A percentile compares a stretch with the other conserved stretches of the same genome.
phyloP scores from a whole-genome alignment of 2,329 filamentous ascomycete species.

The Calonectria pseudoreteaudii region DNA sequence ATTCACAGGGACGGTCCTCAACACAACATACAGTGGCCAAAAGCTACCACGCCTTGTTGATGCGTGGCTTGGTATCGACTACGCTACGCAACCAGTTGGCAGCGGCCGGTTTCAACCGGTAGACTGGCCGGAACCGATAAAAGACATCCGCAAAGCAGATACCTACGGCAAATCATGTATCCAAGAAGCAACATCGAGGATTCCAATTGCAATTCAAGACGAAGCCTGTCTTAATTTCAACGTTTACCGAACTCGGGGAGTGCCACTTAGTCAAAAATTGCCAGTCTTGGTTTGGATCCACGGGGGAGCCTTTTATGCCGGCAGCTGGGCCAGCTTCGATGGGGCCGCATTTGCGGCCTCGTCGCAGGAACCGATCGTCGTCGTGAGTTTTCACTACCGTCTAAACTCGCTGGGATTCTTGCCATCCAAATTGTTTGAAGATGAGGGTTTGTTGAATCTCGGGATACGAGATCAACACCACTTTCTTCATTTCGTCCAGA shows the following conservation, averaged over 20 bases:
- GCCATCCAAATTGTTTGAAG: slow-evolving; percentile 55
- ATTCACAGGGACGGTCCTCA: slow-evolving; percentile 34
- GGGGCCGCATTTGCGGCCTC: slow-evolving; percentile 48
- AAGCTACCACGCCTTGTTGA: slow-evolving; percentile 47
- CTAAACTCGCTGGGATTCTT: slow-evolving; percentile 53
- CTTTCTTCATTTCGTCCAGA: slow-evolving; percentile 65
- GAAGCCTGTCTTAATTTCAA: slow-evolving; percentile 56
- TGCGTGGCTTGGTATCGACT: slow-evolving; percentile 62
- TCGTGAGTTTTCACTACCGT: slow-evolving; percentile 59
- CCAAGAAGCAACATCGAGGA: slow-evolving; percentile 46
- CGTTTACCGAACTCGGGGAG: slow-evolving; percentile 49
- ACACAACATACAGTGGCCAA: slow-evolving; percentile 29
- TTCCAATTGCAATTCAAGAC: slow-evolving; percentile 39
- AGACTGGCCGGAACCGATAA: slow-evolving; percentile 54
- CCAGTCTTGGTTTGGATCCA: slow-evolving; percentile 56
- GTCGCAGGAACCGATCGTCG: slow-evolving; percentile 54
- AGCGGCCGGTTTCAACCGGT: slow-evolving; percentile 55
- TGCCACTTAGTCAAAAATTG: slow-evolving; percentile 49
- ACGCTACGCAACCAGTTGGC: slow-evolving; percentile 55
- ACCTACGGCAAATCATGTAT: slow-evolving; percentile 56
- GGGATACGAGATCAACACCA: slow-evolving; percentile 66
- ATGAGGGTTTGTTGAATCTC: slow-evolving; percentile 58
- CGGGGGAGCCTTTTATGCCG: slow-evolving; percentile 50
- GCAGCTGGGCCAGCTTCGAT: slow-evolving; percentile 50
- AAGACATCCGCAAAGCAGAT: slow-evolving; percentile 52